Conservation (phyloP, 2,329 filamentous ascomycete species). For the Claviceps paspali region DNA sequence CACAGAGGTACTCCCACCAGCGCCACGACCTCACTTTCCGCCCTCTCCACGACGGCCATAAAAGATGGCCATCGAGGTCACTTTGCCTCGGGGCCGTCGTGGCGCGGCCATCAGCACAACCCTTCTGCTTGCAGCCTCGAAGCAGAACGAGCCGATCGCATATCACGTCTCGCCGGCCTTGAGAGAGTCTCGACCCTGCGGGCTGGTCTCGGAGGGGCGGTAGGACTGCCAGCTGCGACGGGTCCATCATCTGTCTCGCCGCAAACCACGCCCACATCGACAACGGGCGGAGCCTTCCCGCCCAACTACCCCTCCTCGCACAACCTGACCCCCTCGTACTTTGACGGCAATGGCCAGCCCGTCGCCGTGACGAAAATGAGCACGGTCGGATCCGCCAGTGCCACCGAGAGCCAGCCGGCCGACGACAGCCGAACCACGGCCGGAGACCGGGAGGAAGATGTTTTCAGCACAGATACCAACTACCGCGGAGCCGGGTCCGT, state of each 20-base stretch:
- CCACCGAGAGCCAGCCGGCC: conserved; percentile 57
- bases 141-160: conserved; percentile 85
- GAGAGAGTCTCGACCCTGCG: conserved; percentile 72
- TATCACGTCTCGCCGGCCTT: conserved; percentile 84
- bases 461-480: conserved; percentile 53
- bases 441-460: conserved; percentile 48
- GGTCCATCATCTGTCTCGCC: conserved; percentile 25
- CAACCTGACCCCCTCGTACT: conserved; percentile 52
- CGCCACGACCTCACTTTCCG: conserved; percentile 78
- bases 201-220: conserved; percentile 25
- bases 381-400: conserved; percentile 82
- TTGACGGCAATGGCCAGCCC: conserved; percentile 59
- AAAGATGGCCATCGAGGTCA: conserved; percentile 90
- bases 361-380: conserved; percentile 60
- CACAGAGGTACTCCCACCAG: conserved; percentile 69
- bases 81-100: conserved; percentile 36
- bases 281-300: conserved; percentile 22
- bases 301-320: conserved; percentile 22
- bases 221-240: conserved; percentile 10
- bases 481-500: conserved; percentile 43
- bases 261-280: conserved; percentile 37
- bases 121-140: conserved; percentile 59
- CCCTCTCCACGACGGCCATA: conserved; percentile 85
- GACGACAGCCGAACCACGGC: conserved; percentile 36
- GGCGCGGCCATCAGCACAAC: conserved; percentile 43